These are phyloP conservation scores for Graphilbum fragrans DNA, from an alignment of 2,329 filamentous ascomycete genomes.

Conservation along the genomic window DNA sequence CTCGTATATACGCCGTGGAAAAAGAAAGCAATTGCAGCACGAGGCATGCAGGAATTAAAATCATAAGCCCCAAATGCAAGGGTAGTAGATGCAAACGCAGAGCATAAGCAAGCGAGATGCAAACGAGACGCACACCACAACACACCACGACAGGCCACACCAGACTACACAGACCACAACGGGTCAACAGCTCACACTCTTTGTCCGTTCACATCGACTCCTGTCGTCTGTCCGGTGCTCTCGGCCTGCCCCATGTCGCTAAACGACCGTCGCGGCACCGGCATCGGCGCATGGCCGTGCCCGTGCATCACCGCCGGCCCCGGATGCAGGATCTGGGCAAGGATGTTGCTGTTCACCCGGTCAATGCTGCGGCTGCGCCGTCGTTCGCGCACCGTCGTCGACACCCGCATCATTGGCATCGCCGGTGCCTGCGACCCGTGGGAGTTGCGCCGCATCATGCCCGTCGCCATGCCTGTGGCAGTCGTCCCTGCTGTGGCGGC, in stretches of 20 bases:
- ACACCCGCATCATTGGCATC: slow-evolving; percentile 15
- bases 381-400: slow-evolving; percentile 17
- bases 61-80: too few species aligned
- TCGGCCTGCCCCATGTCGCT: slow-evolving; percentile 5
- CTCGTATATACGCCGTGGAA: too few species aligned
- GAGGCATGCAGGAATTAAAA: too few species aligned
- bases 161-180: too few species aligned
- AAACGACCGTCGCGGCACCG: slow-evolving; percentile 2
- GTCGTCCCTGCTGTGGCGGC: slow-evolving; percentile 1
- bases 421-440: slow-evolving; percentile 18
- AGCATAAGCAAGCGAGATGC: not conserved
- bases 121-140: too few species aligned
- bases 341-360: slow-evolving; percentile 28
- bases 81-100: too few species aligned
- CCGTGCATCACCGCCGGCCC: slow-evolving; percentile 22
- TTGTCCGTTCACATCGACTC: slow-evolving; percentile 1
- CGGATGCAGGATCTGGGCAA: slow-evolving; percentile 34
- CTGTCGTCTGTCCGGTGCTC: slow-evolving; percentile 4
- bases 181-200: too few species aligned
- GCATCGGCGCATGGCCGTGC: not conserved
- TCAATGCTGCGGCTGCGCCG: slow-evolving; percentile 24
- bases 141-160: too few species aligned
- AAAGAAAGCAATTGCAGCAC: not conserved
- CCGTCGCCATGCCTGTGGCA: slow-evolving; percentile 14
- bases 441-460: slow-evolving; percentile 19